Base-by-base conservation (phyloP, 108 stramenopile genomes). In the Cyclotella kingstonii region DNA sequence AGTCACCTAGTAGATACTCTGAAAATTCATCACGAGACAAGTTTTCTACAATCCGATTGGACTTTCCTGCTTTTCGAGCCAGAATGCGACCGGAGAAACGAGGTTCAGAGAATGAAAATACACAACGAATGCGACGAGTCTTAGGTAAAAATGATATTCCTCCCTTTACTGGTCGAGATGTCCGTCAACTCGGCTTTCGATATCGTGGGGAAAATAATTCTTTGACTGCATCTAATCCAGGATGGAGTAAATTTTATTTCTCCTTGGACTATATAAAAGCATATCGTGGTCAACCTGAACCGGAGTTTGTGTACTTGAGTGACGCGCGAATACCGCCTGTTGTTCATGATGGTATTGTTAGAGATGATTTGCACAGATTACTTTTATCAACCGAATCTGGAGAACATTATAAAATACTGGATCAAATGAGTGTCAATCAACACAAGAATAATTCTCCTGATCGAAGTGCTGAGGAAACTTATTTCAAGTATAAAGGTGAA, bases 401-500 rank as follows among this genome's bases (percentile, higher is more conserved):
- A 31, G 14, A 45, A 17, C 48, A 57, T 30, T 43, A 29, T 22
- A 43, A 45, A 35, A 51, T 74, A 10, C 28, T 72, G 35, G 73
- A 78, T 18, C 47, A 41, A 41, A 53, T 34, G 29, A 51, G n/a
- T n/a, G n/a, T n/a, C n/a, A n/a, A n/a, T n/a, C n/a, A n/a, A n/a
- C n/a, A n/a, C n/a, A n/a, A n/a, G n/a, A n/a, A n/a, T n/a, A n/a
- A n/a, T n/a, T n/a, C n/a, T n/a, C n/a, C n/a, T n/a, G n/a, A n/a
- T 48, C 80, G 89, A 14, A 83, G 54, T 38, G 28, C 63, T 4
- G 85, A 85, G 55, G 90, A 88, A 57, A 84, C 85, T 2, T 92
- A 92, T 56, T 92, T 75, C 76, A 92, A 92, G 50, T 92, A 82
- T 49, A 78, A 76, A 23, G 90, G 87, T 0, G 90, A 92, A 59